These are phyloP conservation scores for Boletus patriciae DNA, from an alignment of 768 basidiomycete species.

Conservation along the genomic window DNA sequence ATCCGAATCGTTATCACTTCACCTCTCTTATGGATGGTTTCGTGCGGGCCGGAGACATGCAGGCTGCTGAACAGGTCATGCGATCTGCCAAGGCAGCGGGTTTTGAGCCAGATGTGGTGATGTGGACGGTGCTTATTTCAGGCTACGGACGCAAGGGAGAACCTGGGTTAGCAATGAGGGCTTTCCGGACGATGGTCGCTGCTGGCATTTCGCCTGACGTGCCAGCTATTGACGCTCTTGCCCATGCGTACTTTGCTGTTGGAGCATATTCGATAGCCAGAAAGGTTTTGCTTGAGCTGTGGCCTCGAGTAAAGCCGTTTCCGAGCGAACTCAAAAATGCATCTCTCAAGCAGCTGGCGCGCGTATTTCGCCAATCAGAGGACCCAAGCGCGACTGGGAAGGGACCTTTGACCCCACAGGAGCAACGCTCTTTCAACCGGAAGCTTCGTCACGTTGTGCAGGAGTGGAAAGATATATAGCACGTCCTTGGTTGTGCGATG, in stretches of 20 bases:
- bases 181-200: slow-evolving; percentile 64
- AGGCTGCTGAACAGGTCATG: slow-evolving; percentile 56
- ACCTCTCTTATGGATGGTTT: slow-evolving; percentile 78
- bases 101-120: slow-evolving; percentile 57
- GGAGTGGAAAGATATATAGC: slow-evolving; percentile 24
- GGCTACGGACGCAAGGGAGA: slow-evolving; percentile 65
- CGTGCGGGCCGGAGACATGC: slow-evolving; percentile 55
- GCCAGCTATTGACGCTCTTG: slow-evolving; percentile 67
- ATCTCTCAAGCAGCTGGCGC: slow-evolving; percentile 46
- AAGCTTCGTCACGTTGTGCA: slow-evolving; percentile 35
- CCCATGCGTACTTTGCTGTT: slow-evolving; percentile 61
- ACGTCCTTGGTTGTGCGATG: background rate
- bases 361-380: slow-evolving; percentile 41
- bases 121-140: slow-evolving; percentile 76
- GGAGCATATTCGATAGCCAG: slow-evolving; percentile 54
- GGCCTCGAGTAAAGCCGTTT: slow-evolving; percentile 64
- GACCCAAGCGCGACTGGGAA: slow-evolving; percentile 13
- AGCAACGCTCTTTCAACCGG: slow-evolving; percentile 39
- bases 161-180: slow-evolving; percentile 49
- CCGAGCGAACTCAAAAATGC: slow-evolving; percentile 48
- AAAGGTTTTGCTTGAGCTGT: slow-evolving; percentile 56
- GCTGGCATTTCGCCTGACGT: slow-evolving; percentile 67
- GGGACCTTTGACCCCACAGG: slow-evolving; percentile 29
- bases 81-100: slow-evolving; percentile 49
- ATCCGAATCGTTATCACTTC: slow-evolving; percentile 72